Conservation (phyloP, 2,329 filamentous ascomycete species). For the Elsinoe batatas region DNA sequence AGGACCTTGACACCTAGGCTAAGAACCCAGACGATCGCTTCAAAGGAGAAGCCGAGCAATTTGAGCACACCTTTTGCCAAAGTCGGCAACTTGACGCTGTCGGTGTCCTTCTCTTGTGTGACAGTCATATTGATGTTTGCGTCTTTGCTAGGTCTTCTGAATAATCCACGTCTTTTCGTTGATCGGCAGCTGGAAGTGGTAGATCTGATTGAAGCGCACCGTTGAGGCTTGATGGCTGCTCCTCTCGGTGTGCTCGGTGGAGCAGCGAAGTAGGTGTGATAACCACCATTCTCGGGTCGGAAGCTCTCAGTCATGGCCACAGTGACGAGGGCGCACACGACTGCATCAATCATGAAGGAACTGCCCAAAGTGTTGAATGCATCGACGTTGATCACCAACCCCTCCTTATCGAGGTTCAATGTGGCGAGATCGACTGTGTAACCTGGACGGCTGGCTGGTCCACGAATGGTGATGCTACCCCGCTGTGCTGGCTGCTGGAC, state of each 20-base stretch:
- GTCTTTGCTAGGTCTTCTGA: constrained; percentile 14
- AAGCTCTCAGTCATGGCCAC: constrained; percentile 36
- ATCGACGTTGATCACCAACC: constrained; percentile 36
- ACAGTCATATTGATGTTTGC: constrained; percentile 15
- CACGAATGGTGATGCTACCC: constrained; percentile 28
- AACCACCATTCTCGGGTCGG: constrained; percentile 14
- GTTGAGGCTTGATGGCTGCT: constrained; percentile 1
- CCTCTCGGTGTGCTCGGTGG: constrained; percentile 8
- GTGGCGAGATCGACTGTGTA: constrained; percentile 34
- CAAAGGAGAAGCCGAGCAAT: constrained; percentile 33
- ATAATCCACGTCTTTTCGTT: constrained; percentile 15
- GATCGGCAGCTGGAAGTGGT: constrained; percentile 1
- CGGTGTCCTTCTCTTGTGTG: constrained; percentile 22
- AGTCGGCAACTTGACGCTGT: constrained; percentile 29
- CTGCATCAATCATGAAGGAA: constrained; percentile 37
- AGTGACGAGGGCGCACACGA: constrained; percentile 33
- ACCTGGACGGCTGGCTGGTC: constrained; percentile 29
- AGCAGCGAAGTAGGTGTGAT: constrained; percentile 12
- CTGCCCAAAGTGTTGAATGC: constrained; percentile 35
- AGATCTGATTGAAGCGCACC: background rate
- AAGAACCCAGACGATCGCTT: constrained; percentile 33
- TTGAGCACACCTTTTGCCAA: constrained; percentile 31
- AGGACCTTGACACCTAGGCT: constrained; percentile 34
- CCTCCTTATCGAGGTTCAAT: constrained; percentile 34
- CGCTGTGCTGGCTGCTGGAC: background rate